phyloP scores from a whole-genome alignment of 345 rosid species.

The Arabidopsis thaliana region DNA sequence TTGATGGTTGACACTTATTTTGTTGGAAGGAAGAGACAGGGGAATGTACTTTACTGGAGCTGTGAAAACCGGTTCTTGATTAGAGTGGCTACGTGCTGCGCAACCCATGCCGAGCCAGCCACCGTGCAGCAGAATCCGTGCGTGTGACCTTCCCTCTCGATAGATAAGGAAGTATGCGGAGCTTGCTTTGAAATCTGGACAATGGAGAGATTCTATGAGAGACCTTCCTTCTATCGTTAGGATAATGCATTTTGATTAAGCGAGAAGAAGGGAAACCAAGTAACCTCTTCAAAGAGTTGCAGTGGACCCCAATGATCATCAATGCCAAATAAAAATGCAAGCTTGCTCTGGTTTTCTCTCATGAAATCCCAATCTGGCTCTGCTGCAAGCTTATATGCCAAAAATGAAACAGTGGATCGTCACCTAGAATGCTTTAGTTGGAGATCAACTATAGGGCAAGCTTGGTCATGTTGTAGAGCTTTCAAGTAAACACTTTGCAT shows the following conservation, averaged over 20 bases:
- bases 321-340: constrained; percentile 70
- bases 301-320: constrained; percentile 94
- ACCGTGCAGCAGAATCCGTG: constrained; percentile 76
- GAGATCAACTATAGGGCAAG: constrained; percentile 5
- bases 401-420: constrained; percentile 16
- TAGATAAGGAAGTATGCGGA: constrained; percentile 56
- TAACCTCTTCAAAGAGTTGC: constrained; percentile 76
- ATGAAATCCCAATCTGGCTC: constrained; percentile 78
- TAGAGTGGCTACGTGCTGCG: constrained; percentile 61
- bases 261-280: constrained; percentile 1
- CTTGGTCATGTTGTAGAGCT: constrained; percentile 12
- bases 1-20: background rate
- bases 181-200: constrained; percentile 66
- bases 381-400: constrained; percentile 62
- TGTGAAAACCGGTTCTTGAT: constrained; percentile 49
- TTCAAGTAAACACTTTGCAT: background rate
- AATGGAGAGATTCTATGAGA: constrained; percentile 23
- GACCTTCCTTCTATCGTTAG: background rate
- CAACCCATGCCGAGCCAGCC: constrained; percentile 85
- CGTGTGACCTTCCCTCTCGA: constrained; percentile 83
- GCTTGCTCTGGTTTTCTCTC: constrained; percentile 60
- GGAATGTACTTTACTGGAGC: constrained; percentile 5
- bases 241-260: background rate
- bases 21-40: background rate
- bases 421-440: background rate